phyloP scores from a whole-genome alignment of 1,284 basidiomycete species.

The Cutaneotrichosporon sp. region DNA sequence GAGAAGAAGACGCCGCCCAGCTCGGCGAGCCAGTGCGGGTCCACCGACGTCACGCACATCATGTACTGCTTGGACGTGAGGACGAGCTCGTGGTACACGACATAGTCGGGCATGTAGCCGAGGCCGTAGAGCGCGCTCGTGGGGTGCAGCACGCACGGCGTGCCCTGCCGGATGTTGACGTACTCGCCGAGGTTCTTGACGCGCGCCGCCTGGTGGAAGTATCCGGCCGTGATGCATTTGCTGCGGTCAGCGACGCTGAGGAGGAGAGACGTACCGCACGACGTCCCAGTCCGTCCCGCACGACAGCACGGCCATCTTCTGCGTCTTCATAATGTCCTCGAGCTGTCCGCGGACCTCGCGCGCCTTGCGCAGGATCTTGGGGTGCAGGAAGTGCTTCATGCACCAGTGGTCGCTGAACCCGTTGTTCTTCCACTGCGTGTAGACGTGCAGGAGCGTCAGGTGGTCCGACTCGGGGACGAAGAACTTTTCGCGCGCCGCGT shows the following conservation, averaged over 20 bases:
- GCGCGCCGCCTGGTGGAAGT: conserved; percentile 97
- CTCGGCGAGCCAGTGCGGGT: conserved; percentile 93
- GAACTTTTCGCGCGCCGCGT: conserved; percentile 96
- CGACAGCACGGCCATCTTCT: conserved; percentile 88
- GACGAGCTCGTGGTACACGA: conserved; percentile 94
- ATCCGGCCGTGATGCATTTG: conserved; percentile 96
- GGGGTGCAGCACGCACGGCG: conserved; percentile 70
- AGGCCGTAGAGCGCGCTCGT: conserved; percentile 95
- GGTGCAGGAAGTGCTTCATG: conserved; percentile 92
- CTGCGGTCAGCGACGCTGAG: conserved; percentile 55
- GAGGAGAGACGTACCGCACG: conserved; percentile 64
- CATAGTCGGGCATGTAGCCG: conserved; percentile 94
- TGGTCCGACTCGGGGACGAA: conserved; percentile 98
- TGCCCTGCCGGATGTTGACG: conserved; percentile 92
- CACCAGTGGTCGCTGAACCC: conserved; percentile 91
- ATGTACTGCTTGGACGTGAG: conserved; percentile 92
- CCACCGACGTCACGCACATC: conserved; percentile 93
- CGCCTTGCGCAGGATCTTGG: conserved; percentile 91
- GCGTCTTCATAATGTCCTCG: conserved; percentile 98
- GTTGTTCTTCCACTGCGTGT: conserved; percentile 96
- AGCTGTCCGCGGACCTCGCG: conserved; percentile 95
- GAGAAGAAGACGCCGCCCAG: conserved; percentile 93
- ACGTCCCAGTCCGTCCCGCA: conserved; percentile 95
- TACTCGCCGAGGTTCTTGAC: conserved; percentile 99
- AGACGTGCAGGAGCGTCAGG: conserved; percentile 92